A percentile compares a stretch with the other conserved stretches of the same genome.
These are phyloP conservation scores for Globisporangium lucens DNA, from an alignment of 352 stramenopile species.

Conservation along the genomic window DNA sequence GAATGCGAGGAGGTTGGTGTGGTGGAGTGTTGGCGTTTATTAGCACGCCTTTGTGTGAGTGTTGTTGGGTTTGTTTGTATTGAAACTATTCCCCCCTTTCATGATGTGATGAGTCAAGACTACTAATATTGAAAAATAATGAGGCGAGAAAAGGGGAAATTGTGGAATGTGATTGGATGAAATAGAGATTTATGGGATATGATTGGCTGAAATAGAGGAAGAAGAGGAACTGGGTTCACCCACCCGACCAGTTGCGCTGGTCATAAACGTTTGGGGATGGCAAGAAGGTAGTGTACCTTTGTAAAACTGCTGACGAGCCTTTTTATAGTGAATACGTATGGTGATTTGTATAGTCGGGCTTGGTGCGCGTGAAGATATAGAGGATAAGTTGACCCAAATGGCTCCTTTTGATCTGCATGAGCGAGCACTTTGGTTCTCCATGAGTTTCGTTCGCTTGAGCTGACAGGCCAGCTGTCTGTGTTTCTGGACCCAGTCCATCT, in stretches of 20 bases:
- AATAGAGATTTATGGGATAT: not conserved
- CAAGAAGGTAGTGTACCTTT: not conserved
- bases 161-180: not conserved
- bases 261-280: no score
- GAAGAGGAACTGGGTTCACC: not conserved
- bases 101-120: not conserved
- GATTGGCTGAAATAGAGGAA: not conserved
- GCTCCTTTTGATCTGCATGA: not conserved
- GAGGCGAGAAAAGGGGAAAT: not conserved
- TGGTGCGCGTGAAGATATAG: not conserved
- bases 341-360: not conserved
- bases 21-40: not conserved
- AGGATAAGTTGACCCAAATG: not conserved
- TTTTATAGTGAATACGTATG: not conserved
- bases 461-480: no score
- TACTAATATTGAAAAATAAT: no score
- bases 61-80: slow-evolving; percentile 1
- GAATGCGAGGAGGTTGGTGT: not conserved
- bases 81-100: not conserved
- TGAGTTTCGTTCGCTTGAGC: not conserved
- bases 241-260: not conserved
- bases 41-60: not conserved
- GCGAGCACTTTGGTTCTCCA: not conserved
- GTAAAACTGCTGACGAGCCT: not conserved
- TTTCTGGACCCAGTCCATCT: not conserved